Percentiles rank a stretch among this genome's conserved stretches.
phyloP scores from a whole-genome alignment of 495 filamentous ascomycete species.

The Choiromyces venosus region DNA sequence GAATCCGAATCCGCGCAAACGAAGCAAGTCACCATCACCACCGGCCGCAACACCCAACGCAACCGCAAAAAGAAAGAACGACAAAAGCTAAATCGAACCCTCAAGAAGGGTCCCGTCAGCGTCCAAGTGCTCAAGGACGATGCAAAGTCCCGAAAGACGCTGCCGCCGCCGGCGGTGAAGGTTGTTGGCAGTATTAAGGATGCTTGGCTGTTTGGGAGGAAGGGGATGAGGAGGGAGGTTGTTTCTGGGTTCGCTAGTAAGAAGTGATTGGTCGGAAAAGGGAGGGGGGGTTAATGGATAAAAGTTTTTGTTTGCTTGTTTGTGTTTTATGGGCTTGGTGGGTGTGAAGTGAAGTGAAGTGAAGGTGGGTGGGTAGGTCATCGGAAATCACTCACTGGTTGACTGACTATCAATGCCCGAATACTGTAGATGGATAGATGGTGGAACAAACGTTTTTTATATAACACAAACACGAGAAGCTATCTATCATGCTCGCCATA shows the following conservation, averaged over 20 bases:
- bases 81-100: slow-evolving; percentile 22
- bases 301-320: neutral
- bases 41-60: neutral
- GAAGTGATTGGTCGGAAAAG: slow-evolving; percentile 15
- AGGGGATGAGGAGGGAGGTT: slow-evolving; percentile 26
- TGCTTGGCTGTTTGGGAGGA: slow-evolving; percentile 23
- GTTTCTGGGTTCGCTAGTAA: slow-evolving; percentile 26
- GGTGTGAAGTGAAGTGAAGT: too few relatives aligned
- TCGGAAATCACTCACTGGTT: neutral
- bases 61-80: slow-evolving; percentile 27
- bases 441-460: neutral
- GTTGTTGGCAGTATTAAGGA: slow-evolving; percentile 34
- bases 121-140: slow-evolving; percentile 38
- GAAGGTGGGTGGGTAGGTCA: too few relatives aligned
- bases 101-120: slow-evolving; percentile 39
- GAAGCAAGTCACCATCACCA: neutral
- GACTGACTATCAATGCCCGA: too few relatives aligned
- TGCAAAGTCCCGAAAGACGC: slow-evolving; percentile 22
- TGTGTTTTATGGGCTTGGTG: neutral
- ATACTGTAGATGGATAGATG: too few relatives aligned
- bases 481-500: neutral
- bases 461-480: neutral
- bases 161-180: slow-evolving; percentile 35
- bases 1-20: neutral
- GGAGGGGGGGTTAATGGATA: neutral